Base-by-base conservation (phyloP, 306 rosid species). In the Sophora flavescens region DNA sequence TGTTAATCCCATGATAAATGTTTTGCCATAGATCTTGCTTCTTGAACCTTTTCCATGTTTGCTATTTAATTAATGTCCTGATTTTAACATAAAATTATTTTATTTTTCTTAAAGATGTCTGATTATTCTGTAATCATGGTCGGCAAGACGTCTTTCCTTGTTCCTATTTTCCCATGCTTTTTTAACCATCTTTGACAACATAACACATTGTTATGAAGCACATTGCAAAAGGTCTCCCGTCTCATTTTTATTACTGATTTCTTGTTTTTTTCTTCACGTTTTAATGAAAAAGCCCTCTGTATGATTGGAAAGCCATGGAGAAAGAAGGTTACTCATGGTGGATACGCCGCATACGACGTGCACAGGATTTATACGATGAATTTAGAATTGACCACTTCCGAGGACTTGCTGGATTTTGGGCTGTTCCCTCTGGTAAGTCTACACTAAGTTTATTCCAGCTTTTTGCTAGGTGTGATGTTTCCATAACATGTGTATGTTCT, bases 271-370 rank as follows among this genome's bases (percentile, higher is more conserved):
- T 54, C 73, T 56, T 76, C 63, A 53, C 48, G 10, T 47, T 85
- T 81, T 72, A 42, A 76, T 81, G 33, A 64, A 68, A 89, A 84
- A 94, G 98, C 85, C 97, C 98, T 74, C 80, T 94, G 63, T 94
- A 92, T 83, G 93, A 94, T 83, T 94, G 97, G 97, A 88, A 94
- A 70, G 93, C 93, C 59, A 94, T 94, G 98, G 97, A 89, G 84
- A 84, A 88, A 88, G 97, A 92, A 62, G 93, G 93, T 62, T 94
- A 86, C 82, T 92, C 96, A 36, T 94, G 98, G 98, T 94, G 98
- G 98, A 75, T 92, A 51, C 90, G 88, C 17, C 97, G 98, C 72
- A 73, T 94, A 62, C 80, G 28, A 36, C 92, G 98, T 64, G 98
- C 96, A 30, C 96, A 86, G 79, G 83, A 92, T 83, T 78, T 90